A percentile compares a stretch with the other conserved stretches of the same genome.
These are phyloP conservation scores for Westerdykella ornata DNA, from an alignment of 2,329 filamentous ascomycete species.

Conservation along the genomic window DNA sequence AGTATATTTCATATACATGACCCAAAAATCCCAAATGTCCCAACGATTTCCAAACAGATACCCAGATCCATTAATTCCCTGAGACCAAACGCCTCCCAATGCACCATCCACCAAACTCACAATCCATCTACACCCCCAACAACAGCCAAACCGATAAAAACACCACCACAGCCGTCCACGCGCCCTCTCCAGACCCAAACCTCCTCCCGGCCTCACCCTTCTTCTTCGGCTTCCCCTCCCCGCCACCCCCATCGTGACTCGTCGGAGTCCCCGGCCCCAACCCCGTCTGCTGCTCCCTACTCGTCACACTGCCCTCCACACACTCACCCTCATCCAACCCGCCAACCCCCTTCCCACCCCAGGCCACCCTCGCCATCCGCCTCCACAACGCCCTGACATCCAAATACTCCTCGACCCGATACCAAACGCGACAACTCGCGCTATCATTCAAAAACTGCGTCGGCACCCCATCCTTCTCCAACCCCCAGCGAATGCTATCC, in stretches of 20 bases:
- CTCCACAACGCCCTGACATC: slow-evolving; percentile 51
- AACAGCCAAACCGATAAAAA: slow-evolving; percentile 9
- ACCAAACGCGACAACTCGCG: slow-evolving; percentile 57
- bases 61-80: too few relatives aligned
- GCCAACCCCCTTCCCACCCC: slow-evolving; percentile 17
- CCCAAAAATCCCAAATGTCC: too few relatives aligned
- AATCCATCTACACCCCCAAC: too few relatives aligned
- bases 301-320: slow-evolving; percentile 25
- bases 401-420: slow-evolving; percentile 48
- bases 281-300: slow-evolving; percentile 21
- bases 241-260: neutral
- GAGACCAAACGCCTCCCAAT: too few relatives aligned
- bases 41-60: too few relatives aligned
- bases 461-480: slow-evolving; percentile 37
- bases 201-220: slow-evolving; percentile 10
- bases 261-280: slow-evolving; percentile 19
- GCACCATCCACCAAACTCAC: too few relatives aligned
- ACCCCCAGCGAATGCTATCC: slow-evolving; percentile 34
- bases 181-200: slow-evolving; percentile 5
- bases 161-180: slow-evolving; percentile 10
- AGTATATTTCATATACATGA: too few relatives aligned
- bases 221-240: slow-evolving; percentile 1
- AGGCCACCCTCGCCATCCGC: slow-evolving; percentile 26
- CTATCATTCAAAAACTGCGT: slow-evolving; percentile 57
- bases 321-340: slow-evolving; percentile 23